Percentiles rank a stretch among this genome's conserved stretches.
These are phyloP conservation scores for Auriscalpium orientale DNA, from an alignment of 768 basidiomycete genomes.

Conservation along the genomic window DNA sequence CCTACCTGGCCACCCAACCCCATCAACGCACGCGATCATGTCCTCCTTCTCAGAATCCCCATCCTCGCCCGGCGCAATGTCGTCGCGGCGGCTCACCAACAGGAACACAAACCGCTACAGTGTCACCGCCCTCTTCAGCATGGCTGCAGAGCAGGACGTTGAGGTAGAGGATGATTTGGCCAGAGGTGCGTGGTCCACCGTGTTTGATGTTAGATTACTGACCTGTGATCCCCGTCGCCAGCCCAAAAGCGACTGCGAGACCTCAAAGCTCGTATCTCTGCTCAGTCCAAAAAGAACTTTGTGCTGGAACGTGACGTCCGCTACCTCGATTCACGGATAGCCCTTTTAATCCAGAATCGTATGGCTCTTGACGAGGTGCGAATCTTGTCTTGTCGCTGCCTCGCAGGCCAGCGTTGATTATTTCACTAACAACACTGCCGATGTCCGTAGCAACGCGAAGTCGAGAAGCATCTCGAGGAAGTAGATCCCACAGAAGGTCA, in stretches of 20 bases:
- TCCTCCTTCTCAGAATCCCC: constrained; percentile 56
- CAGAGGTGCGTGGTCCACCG: constrained; percentile 50
- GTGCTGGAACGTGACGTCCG: constrained; percentile 98
- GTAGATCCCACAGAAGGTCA: constrained; percentile 88
- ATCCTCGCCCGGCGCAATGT: constrained; percentile 56
- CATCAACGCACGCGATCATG: constrained; percentile 24
- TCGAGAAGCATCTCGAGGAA: constrained; percentile 92
- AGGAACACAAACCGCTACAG: constrained; percentile 94
- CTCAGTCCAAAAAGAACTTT: constrained; percentile 99
- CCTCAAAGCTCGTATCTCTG: constrained; percentile 93
- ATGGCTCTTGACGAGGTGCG: constrained; percentile 92
- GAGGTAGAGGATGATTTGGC: constrained; percentile 97
- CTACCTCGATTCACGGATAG: constrained; percentile 95
- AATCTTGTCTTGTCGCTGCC: background rate
- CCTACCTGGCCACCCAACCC: constrained; percentile 4
- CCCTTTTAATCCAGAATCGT: constrained; percentile 94
- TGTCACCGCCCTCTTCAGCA: constrained; percentile 91
- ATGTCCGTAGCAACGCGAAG: constrained; percentile 74
- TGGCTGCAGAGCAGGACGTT: constrained; percentile 98
- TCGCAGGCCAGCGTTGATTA: background rate
- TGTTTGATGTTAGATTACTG: constrained; percentile 1
- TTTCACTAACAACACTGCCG: constrained; percentile 9
- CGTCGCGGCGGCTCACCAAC: constrained; percentile 74
- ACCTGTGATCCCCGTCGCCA: constrained; percentile 24
- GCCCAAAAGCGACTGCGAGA: constrained; percentile 97